Conservation (phyloP, 2,329 filamentous ascomycete genomes). For the Fusarium multiceps region DNA sequence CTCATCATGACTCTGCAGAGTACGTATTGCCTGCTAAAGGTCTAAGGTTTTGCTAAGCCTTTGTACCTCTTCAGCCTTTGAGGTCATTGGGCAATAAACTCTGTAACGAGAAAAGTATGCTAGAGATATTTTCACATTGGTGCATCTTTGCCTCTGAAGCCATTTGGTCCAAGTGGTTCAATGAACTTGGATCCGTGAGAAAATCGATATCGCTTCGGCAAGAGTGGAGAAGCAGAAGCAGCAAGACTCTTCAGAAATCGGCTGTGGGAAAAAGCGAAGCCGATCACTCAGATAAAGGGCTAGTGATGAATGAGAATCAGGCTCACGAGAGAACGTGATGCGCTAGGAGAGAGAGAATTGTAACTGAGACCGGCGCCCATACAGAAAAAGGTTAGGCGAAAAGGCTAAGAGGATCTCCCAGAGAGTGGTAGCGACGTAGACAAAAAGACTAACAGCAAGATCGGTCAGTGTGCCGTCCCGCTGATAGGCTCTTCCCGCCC, state of each 20-base stretch:
- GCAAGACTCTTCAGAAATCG: constrained; percentile 3
- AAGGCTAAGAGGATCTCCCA: neutral
- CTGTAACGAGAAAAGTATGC: neutral
- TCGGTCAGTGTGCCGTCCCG: constrained; percentile 37
- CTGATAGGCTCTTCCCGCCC: constrained; percentile 40
- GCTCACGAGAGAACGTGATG: constrained; percentile 3
- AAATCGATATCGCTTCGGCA: constrained; percentile 5
- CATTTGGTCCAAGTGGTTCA: neutral
- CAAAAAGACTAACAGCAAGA: constrained; percentile 20
- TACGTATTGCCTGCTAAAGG: neutral
- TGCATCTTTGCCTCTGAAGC: neutral
- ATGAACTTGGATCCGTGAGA: neutral
- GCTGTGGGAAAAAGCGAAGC: constrained; percentile 31
- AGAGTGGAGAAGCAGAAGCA: constrained; percentile 10
- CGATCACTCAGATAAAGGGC: constrained; percentile 5
- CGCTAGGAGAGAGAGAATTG: constrained; percentile 24
- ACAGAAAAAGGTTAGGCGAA: constrained; percentile 32
- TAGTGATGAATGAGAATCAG: constrained; percentile 11
- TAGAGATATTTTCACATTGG: neutral
- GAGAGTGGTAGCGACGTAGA: neutral
- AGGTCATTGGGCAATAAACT: constrained; percentile 1
- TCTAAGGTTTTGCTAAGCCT: neutral
- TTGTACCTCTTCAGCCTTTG: neutral
- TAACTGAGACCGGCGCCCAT: constrained; percentile 19
- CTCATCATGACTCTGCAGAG: neutral